These are phyloP conservation scores for Lachnellula suecica DNA, from an alignment of 2,329 filamentous ascomycete genomes.

Conservation along the genomic window DNA sequence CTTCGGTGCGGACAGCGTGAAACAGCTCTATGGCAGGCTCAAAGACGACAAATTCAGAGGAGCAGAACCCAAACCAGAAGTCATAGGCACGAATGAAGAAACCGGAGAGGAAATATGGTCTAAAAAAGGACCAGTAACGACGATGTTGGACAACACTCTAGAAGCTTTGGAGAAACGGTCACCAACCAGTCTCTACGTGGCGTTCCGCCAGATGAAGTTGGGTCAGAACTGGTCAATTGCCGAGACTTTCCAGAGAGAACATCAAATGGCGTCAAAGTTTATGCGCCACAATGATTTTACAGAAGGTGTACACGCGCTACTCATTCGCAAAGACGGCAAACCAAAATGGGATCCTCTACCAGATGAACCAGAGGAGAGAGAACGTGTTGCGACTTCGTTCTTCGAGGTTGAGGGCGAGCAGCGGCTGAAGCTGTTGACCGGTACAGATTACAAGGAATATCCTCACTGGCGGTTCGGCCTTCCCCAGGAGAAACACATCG, in stretches of 20 bases:
- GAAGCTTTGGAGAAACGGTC: constrained; percentile 75
- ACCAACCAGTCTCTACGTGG: constrained; percentile 82
- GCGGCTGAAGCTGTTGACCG: constrained; percentile 60
- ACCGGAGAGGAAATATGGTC: no score
- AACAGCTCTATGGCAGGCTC: constrained; percentile 65
- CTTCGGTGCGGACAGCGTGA: constrained; percentile 67
- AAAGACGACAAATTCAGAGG: no score
- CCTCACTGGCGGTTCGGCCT: constrained; percentile 66
- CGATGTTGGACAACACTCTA: constrained; percentile 80
- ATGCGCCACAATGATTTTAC: constrained; percentile 91
- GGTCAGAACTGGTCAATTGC: constrained; percentile 76
- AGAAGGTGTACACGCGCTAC: constrained; percentile 81
- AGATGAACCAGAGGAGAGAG: no score
- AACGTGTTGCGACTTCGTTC: constrained; percentile 63
- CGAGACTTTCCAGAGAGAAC: constrained; percentile 82
- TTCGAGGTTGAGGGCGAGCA: constrained; percentile 53
- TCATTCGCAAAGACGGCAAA: constrained; percentile 63
- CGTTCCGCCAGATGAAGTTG: constrained; percentile 78
- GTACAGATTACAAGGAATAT: constrained; percentile 68
- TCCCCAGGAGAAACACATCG: constrained; percentile 67
- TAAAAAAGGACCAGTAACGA: constrained; percentile 41
- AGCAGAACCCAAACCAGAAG: no score
- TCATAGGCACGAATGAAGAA: no score
- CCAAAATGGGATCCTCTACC: no score
- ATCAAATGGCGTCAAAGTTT: constrained; percentile 81